Percentiles rank a stretch among this genome's conserved stretches.
These are phyloP conservation scores for Penicillium capsulatum DNA, from an alignment of 2,329 filamentous ascomycete genomes.

Conservation along the genomic window DNA sequence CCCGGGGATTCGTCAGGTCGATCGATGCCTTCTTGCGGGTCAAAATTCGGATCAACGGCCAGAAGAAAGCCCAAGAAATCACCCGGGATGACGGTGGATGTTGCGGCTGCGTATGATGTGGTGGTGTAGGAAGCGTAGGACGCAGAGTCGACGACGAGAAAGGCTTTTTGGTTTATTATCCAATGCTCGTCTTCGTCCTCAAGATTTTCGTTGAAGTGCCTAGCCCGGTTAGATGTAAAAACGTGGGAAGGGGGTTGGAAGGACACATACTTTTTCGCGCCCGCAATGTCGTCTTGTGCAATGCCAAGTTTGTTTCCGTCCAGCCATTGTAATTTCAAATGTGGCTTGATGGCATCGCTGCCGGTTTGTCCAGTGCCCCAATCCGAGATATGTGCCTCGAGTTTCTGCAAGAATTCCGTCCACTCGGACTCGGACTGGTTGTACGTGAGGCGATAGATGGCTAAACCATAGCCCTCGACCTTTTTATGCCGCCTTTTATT, in stretches of 20 bases:
- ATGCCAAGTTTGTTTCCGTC: conserved; percentile 22
- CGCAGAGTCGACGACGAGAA: conserved; percentile 18
- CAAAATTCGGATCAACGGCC: conserved; percentile 23
- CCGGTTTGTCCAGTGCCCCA: conserved; percentile 25
- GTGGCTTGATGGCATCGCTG: conserved; percentile 15
- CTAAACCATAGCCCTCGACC: conserved; percentile 11
- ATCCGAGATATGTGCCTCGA: conserved; percentile 21
- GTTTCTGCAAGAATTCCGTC: conserved; percentile 15
- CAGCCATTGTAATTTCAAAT: conserved; percentile 25
- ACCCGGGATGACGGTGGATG: conserved; percentile 7
- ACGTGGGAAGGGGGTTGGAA: background rate
- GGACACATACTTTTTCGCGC: conserved; percentile 7
- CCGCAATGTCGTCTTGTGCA: conserved; percentile 12
- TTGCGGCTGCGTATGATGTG: conserved; percentile 7
- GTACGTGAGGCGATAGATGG: conserved; percentile 25
- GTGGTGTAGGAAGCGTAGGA: conserved; percentile 17
- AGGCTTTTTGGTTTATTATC: background rate
- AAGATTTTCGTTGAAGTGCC: conserved; percentile 10
- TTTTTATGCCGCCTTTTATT: background rate
- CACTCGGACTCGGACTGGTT: conserved; percentile 20
- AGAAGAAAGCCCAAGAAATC: conserved; percentile 23
- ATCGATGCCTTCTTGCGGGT: conserved; percentile 6
- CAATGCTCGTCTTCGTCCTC: background rate
- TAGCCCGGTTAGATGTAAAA: background rate
- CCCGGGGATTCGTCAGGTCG: conserved; percentile 19